These are phyloP conservation scores for Xerocomellus intermedius DNA, from an alignment of 768 basidiomycete genomes.

Conservation along the genomic window DNA sequence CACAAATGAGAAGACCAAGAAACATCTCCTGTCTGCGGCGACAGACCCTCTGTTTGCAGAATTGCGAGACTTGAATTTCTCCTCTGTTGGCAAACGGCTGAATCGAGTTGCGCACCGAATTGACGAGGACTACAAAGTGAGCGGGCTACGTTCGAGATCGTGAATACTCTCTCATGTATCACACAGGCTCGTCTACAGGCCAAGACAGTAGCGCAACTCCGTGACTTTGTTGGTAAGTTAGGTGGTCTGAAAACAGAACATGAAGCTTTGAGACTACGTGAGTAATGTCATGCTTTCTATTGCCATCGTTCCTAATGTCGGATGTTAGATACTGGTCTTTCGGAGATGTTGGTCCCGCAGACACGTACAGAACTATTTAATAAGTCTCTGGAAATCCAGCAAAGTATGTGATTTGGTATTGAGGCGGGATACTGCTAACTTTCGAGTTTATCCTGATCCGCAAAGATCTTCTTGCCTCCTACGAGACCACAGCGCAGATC, in stretches of 20 bases:
- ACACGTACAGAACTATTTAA: slow-evolving; percentile 89
- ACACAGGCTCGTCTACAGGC: slow-evolving; percentile 76
- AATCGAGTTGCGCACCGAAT: slow-evolving; percentile 80
- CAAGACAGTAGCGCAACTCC: slow-evolving; percentile 87
- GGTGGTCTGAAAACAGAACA: slow-evolving; percentile 92
- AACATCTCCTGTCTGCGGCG: slow-evolving; percentile 74
- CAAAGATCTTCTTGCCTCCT: slow-evolving; percentile 90
- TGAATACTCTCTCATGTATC: slow-evolving; percentile 2
- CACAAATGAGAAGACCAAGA: slow-evolving; percentile 82
- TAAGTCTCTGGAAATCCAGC: slow-evolving; percentile 90
- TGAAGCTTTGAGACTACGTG: slow-evolving; percentile 84
- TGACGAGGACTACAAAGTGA: slow-evolving; percentile 90
- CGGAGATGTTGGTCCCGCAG: slow-evolving; percentile 84
- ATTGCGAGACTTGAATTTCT: slow-evolving; percentile 89
- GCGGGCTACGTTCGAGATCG: neutral
- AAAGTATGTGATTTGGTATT: slow-evolving; percentile 55
- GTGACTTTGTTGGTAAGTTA: slow-evolving; percentile 93
- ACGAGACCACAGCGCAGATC: slow-evolving; percentile 78
- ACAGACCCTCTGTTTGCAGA: slow-evolving; percentile 83
- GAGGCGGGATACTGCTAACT: slow-evolving; percentile 8
- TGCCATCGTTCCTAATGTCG: slow-evolving; percentile 2
- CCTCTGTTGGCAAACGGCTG: slow-evolving; percentile 77
- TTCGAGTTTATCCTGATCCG: neutral
- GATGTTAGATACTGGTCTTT: slow-evolving; percentile 80
- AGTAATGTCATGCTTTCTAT: slow-evolving; percentile 28